Conservation (phyloP, 1,284 basidiomycete species). For the Sporisorium iseilematis-ciliati region DNA sequence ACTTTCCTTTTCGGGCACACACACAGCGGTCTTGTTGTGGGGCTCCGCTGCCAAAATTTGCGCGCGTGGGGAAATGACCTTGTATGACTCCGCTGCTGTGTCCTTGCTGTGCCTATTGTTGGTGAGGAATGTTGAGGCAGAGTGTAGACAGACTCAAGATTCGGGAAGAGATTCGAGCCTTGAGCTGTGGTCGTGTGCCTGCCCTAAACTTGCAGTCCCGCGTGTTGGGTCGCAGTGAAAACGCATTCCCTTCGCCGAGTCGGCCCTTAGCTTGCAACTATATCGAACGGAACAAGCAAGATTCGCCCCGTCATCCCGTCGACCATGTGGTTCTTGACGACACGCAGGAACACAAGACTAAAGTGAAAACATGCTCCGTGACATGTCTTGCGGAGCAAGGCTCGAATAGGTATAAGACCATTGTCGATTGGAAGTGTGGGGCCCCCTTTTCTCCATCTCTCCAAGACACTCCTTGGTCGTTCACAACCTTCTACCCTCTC, state of each 20-base stretch:
- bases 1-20: neutral
- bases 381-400: neutral
- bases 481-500: neutral
- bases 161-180: neutral
- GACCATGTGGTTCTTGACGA: neutral
- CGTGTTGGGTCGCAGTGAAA: too few species aligned
- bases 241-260: too few species aligned
- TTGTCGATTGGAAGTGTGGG: conserved; percentile 13
- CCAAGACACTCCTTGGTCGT: neutral
- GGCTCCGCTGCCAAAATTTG: neutral
- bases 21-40: neutral
- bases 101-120: neutral
- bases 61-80: neutral
- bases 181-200: neutral
- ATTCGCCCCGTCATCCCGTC: neutral
- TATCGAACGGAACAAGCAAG: conserved; percentile 10
- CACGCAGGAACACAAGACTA: conserved; percentile 13
- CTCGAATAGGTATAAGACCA: conserved; percentile 15
- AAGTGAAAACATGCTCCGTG: neutral
- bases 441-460: conserved; percentile 15
- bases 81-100: neutral
- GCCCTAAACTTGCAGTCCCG: too few species aligned
- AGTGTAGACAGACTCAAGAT: too few species aligned
- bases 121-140: neutral
- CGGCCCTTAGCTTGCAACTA: neutral